Base-by-base conservation (phyloP, 306 rosid genomes). In the Spatholobus suberectus region DNA sequence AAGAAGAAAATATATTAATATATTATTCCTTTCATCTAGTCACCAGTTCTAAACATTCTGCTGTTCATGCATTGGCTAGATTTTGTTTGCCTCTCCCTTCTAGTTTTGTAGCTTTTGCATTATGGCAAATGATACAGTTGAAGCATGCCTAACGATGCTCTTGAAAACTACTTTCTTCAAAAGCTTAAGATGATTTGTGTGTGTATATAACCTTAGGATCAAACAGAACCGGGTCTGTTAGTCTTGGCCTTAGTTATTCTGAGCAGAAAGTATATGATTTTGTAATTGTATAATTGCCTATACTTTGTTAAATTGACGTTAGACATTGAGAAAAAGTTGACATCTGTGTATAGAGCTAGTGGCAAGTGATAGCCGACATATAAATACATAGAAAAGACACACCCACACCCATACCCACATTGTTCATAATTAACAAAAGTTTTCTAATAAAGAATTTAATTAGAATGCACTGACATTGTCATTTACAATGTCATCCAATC, bases 1-100 rank as follows among this genome's bases (percentile, higher is more conserved):
- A 59, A 73, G 13, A 27, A 49, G 41, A 49, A 69, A 77, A 54
- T 23, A 40, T 54, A 68, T 18, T 55, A 14, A 13, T 24, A 26
- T 59, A 15, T 46, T 85, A 52, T 76, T 61, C 43, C 75, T 70
- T 59, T 44, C 37, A 43, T 49, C 47, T 37, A 46, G 59, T 76
- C 65, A 80, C 47, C 55, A 13, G 57, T 62, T 82, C 55, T 41
- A 27, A 71, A 3, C 38, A 27, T 79, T 70, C 38, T 49, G 34
- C 78, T 75, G 14, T 74, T 35, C 70, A 74, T 18, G n/a, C 18
- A 41, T 66, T 58, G 14, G 46, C 41, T 76, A 23, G 57, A 52
- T 20, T 70, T 59, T 8, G 21, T 20, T 38, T 41, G 9, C 14
- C 24, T 49, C 62, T 44, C 23, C 70, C 23, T 59, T 69, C 5